Base-by-base conservation (phyloP, 1,284 basidiomycete genomes). In the Mycena citricolor region DNA sequence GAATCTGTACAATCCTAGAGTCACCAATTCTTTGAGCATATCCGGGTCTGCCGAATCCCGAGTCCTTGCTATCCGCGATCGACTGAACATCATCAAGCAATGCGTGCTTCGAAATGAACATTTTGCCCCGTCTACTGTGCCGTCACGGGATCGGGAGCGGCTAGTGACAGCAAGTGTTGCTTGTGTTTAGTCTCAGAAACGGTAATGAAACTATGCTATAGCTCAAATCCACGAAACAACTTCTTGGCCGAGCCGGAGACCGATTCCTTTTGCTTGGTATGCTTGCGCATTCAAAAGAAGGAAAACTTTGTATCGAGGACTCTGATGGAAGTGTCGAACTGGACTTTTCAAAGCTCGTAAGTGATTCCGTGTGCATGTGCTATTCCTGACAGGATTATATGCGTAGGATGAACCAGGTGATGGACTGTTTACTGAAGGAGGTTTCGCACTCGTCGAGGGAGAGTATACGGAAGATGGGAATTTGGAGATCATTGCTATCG, bases 371-470 rank as follows among this genome's bases (percentile, higher is more conserved):
- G 36, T 39, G 20, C 26, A 21, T 32, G 38, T 20, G 29, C 35
- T 36, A 22, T 47, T 45, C 29, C 46, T 48, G 51, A 52, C 51
- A 29, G 31, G 37, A 44, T 46, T 39, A 29, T 32, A 42, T 43
- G 47, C 40, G 30, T 52, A 94, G 93, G 89, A 91, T 49, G 80
- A 83, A 49, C 94, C 95, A 5, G 93, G 94, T 32, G 94, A 97
- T 62, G 97, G 97, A 1, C 67, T 99, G 12, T 99, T 98, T 60
- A 97, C 94, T 0, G 94, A 99, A 64, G 97, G 97, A 0, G 92
- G 87, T 49, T 88, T 97, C 65, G 91, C 94, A 2, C 77, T 99
- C 8, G 83, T 98, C 0, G 97, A 99, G 66, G 97, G 97, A 24
- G 91, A 94, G 59, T 99, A 98, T 61, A 97, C 91, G 0, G 83